Evolutionary conservation across 805 yeast species (phyloP), one percentile per base, ranked within the genome.

Genomic region (Tetrapisispora nanseiensis): DNA sequence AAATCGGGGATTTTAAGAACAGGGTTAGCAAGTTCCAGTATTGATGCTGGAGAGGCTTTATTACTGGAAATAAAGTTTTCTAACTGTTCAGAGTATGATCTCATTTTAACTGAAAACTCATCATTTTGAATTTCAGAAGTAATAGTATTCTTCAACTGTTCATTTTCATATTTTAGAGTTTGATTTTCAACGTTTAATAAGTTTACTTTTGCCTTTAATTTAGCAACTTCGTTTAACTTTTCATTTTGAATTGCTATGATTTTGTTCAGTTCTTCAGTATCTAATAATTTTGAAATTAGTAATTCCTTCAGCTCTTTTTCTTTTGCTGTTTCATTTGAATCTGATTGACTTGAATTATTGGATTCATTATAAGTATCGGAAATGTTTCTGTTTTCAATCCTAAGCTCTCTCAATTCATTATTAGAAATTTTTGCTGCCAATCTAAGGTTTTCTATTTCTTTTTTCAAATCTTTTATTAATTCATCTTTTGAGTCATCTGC

Each of bases 231-330:
- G 37, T 59, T 63, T 1, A 78, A 60, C 45, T 70, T 69, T 2
- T 60, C 63, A 41, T 74, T 74, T 57, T 78, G 87, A 6, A 62
- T 59, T 48, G 73, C 69, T 22, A 82, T 69, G 22, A 82, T 55
- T 18, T 66, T 61, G 52, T 80, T 81, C 55, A 82, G 59, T 19
- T 67, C 68, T 13, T 70, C 63, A 24, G 79, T 61, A 42, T 77
- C 76, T 11, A 71, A 59, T 42, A 79, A 65, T 52, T 76, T 76
- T 31, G 72, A 68, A 13, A 63, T 64, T 64, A 79, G 69, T 37
- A 78, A 63, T 4, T 77, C 72, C 51, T 78, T 76, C 41, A 77
- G 66, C 26, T 71, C 70, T 1, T 45, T 54, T 12, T 72, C 46
- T 45, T 72, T 72, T 33, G 24, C 28, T 20, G 37, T 22, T 22